Percentiles rank a stretch among this genome's conserved stretches.
These are phyloP conservation scores for Wickerhamia fluorescens DNA, from an alignment of 805 yeast species.

Conservation along the genomic window DNA sequence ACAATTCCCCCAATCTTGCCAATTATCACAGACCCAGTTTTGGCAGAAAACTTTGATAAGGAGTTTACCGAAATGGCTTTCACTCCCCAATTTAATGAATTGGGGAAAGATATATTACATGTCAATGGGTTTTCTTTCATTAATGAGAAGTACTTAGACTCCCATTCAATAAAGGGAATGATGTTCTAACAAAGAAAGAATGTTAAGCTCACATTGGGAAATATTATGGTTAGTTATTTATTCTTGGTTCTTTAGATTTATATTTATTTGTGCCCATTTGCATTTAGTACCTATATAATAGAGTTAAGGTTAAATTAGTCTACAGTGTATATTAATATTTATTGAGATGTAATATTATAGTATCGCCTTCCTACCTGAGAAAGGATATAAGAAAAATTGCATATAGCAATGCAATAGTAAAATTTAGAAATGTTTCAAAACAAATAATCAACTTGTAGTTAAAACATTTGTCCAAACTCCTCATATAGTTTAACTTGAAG, in stretches of 20 bases:
- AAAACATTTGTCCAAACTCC: neutral
- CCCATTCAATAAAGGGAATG: neutral
- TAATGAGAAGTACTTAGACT: slow-evolving; percentile 26
- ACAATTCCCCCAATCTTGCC: slow-evolving; percentile 37
- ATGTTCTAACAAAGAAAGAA: neutral
- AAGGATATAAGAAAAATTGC: too few species aligned
- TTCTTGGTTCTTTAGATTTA: too few species aligned
- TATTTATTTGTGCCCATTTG: too few species aligned
- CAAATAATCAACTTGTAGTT: slow-evolving; percentile 3
- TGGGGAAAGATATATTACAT: slow-evolving; percentile 26
- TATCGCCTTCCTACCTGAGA: too few species aligned
- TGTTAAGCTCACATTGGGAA: too few species aligned
- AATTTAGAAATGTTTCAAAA: slow-evolving; percentile 2
- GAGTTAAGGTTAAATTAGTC: too few species aligned
- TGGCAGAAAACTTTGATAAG: slow-evolving; percentile 39
- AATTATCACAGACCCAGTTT: slow-evolving; percentile 35
- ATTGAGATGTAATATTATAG: too few species aligned
- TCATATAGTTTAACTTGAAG: slow-evolving; percentile 17
- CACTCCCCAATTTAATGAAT: slow-evolving; percentile 16
- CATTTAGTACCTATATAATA: too few species aligned
- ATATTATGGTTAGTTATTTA: neutral
- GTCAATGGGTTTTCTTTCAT: slow-evolving; percentile 37
- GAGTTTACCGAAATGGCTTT: slow-evolving; percentile 37
- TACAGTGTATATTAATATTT: too few species aligned
- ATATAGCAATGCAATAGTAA: too few species aligned